phyloP scores from a whole-genome alignment of 2,329 filamentous ascomycete species.

The Aspergillaceae sp. region DNA sequence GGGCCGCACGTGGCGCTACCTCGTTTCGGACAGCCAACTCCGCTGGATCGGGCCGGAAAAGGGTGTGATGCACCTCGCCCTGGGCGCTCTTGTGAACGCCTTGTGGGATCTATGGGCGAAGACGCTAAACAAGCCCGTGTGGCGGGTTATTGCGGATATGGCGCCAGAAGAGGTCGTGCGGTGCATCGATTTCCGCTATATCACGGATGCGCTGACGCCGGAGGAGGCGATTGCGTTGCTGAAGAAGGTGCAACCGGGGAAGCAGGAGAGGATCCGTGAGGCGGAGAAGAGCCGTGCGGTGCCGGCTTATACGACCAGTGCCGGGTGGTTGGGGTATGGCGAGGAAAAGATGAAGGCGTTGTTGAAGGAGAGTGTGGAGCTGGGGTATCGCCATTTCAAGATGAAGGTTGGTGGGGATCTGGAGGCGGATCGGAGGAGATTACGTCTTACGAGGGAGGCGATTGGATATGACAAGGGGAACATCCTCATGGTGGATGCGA shows the following conservation, averaged over 20 bases:
- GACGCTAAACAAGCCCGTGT: constrained; percentile 74
- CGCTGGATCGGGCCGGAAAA: constrained; percentile 94
- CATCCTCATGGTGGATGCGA: constrained; percentile 86
- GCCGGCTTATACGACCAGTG: constrained; percentile 82
- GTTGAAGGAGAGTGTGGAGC: constrained; percentile 62
- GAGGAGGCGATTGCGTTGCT: constrained; percentile 71
- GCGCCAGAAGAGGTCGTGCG: constrained; percentile 74
- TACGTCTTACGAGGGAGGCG: constrained; percentile 66
- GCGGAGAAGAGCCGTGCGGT: constrained; percentile 67
- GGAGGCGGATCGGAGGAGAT: constrained; percentile 60
- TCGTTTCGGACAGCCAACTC: constrained; percentile 84
- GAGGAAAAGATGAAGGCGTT: constrained; percentile 77
- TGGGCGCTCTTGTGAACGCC: constrained; percentile 82
- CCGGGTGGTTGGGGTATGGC: constrained; percentile 84
- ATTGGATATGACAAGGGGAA: constrained; percentile 77
- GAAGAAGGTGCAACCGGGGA: constrained; percentile 55
- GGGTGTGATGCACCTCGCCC: constrained; percentile 84
- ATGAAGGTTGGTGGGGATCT: constrained; percentile 74
- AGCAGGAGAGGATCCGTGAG: constrained; percentile 62
- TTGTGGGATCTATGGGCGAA: constrained; percentile 97
- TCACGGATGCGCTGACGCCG: constrained; percentile 83
- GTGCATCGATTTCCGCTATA: constrained; percentile 91
- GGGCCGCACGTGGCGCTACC: constrained; percentile 82
- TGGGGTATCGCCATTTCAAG: constrained; percentile 82
- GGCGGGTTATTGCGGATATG: constrained; percentile 86